Conservation (phyloP, 148 eudicot species). For the Diospyros kaki region DNA sequence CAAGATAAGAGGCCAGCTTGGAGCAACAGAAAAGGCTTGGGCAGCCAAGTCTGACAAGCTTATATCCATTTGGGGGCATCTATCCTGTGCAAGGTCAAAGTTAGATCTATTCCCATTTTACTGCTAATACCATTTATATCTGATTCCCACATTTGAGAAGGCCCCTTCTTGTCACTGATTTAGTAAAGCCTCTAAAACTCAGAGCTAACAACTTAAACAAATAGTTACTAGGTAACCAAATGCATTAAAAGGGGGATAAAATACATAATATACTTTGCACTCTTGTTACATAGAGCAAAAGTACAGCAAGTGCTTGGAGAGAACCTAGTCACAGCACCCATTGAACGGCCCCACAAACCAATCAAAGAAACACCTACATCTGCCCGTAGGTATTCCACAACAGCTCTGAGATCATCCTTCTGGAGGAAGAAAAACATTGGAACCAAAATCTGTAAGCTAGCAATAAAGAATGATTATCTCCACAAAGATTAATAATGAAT, state of each 20-base stretch:
- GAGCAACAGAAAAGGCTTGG: neutral
- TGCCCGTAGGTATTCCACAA: constrained; percentile 73
- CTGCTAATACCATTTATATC: neutral
- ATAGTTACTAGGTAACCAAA: neutral
- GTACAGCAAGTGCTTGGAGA: constrained; percentile 10
- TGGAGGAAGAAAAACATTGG: constrained; percentile 24
- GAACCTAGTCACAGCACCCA: constrained; percentile 99
- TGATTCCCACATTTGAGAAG: no score
- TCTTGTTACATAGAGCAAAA: neutral
- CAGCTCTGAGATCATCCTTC: constrained; percentile 92
- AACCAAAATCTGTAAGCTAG: constrained; percentile 9
- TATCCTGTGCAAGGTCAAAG: neutral
- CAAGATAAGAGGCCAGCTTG: neutral
- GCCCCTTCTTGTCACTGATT: neutral
- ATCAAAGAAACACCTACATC: constrained; percentile 87
- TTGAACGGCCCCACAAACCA: constrained; percentile 99
- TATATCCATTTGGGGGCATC: neutral
- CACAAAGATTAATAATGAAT: neutral
- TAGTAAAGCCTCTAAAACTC: neutral
- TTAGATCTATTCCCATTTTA: neutral
- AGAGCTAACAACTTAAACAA: neutral
- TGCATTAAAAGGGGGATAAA: neutral
- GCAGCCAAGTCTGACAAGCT: neutral
- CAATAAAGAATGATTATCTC: neutral
- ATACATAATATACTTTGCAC: neutral